These are phyloP conservation scores for Gnomoniopsis sp. DNA, from an alignment of 2,329 filamentous ascomycete genomes.

Conservation along the genomic window DNA sequence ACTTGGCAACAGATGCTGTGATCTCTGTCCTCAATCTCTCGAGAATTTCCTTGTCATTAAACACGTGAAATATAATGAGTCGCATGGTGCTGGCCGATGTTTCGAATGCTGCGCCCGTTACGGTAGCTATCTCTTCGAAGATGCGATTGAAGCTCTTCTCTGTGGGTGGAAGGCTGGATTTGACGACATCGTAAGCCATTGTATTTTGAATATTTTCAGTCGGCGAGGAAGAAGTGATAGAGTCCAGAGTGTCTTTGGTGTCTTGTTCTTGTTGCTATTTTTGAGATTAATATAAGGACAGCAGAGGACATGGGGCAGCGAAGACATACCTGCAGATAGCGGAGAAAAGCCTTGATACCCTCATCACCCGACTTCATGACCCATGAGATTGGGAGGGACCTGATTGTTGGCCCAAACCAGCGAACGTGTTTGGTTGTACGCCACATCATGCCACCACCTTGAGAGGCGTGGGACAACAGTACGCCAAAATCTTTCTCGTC, in stretches of 20 bases:
- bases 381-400: conserved; percentile 11
- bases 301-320: not conserved
- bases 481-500: conserved; percentile 13
- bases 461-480: conserved; percentile 6
- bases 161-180: conserved; percentile 24
- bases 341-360: conserved; percentile 2
- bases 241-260: not conserved
- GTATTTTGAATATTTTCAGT: not conserved
- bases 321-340: not conserved
- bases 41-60: conserved; percentile 28
- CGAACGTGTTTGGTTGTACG: conserved; percentile 20
- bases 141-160: conserved; percentile 33
- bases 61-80: conserved; percentile 33
- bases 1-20: not conserved
- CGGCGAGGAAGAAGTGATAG: not conserved
- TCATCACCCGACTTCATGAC: conserved; percentile 13
- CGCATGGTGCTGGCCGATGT: conserved; percentile 34
- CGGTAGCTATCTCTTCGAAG: conserved; percentile 28
- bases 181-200: not conserved
- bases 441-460: conserved; percentile 18
- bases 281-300: not conserved
- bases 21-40: conserved; percentile 32
- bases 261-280: conserved; percentile 4
- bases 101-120: conserved; percentile 34
- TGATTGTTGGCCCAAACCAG: conserved; percentile 18